Percentiles rank a stretch among this genome's conserved stretches.
Conservation (phyloP, 2,329 filamentous ascomycete species). For the Penicillium sp. region DNA sequence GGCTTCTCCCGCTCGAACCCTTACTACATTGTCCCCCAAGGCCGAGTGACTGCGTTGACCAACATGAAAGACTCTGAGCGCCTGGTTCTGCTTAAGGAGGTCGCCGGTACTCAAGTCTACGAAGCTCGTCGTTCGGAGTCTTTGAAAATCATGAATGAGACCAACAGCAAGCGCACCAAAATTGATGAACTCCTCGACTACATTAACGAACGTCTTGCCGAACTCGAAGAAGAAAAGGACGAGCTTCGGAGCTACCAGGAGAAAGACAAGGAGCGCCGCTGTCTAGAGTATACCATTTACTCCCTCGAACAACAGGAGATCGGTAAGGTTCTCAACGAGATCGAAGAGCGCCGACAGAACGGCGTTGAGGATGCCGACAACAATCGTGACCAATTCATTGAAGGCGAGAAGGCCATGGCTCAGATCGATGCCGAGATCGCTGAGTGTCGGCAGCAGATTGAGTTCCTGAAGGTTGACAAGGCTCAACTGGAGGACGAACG, state of each 20-base stretch:
- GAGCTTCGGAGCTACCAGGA: constrained; percentile 92
- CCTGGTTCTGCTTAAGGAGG: constrained; percentile 87
- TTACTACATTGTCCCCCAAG: constrained; percentile 98
- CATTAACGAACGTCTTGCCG: constrained; percentile 83
- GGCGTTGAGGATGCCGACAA: constrained; percentile 83
- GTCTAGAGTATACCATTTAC: constrained; percentile 92
- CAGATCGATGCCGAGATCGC: constrained; percentile 76
- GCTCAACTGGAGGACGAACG: constrained; percentile 86
- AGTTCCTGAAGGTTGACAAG: constrained; percentile 80
- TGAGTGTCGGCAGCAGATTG: constrained; percentile 76
- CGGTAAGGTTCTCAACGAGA: constrained; percentile 71
- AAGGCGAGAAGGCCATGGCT: constrained; percentile 76
- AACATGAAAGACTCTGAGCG: constrained; percentile 98
- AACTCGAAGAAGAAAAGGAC: constrained; percentile 96
- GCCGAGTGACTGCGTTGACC: constrained; percentile 89
- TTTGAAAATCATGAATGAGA: constrained; percentile 94
- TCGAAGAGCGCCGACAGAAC: constrained; percentile 77
- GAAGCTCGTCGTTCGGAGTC: constrained; percentile 89
- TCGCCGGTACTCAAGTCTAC: constrained; percentile 97
- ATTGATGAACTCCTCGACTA: constrained; percentile 91
- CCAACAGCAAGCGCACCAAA: constrained; percentile 88
- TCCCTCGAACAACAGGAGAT: constrained; percentile 83
- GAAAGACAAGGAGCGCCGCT: constrained; percentile 87
- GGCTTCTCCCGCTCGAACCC: constrained; percentile 97
- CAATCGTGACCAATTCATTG: constrained; percentile 71